Conservation (phyloP, 768 basidiomycete genomes). For the Podaxis mareebaensis region DNA sequence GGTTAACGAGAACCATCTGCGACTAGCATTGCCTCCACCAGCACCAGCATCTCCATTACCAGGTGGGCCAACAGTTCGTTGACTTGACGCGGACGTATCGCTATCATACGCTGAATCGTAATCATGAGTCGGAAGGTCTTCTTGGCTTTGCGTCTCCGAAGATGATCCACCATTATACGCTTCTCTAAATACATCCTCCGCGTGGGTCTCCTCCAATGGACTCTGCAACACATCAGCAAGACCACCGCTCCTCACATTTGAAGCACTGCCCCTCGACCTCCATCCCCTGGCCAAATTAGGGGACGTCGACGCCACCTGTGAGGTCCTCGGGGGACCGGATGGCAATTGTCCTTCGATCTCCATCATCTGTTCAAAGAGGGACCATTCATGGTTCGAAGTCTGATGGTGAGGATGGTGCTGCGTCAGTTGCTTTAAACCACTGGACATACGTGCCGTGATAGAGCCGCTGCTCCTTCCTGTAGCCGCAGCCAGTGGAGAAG, state of each 20-base stretch:
- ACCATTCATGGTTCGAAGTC: constrained; percentile 49
- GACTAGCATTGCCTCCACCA: not conserved
- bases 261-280: not conserved
- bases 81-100: constrained; percentile 7
- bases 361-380: constrained; percentile 72
- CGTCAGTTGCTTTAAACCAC: constrained; percentile 5
- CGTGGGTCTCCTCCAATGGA: not conserved
- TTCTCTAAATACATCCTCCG: not conserved
- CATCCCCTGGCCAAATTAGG: not conserved
- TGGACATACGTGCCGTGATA: constrained; percentile 5
- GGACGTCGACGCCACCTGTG: not conserved
- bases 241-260: not conserved
- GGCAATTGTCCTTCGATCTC: constrained; percentile 57
- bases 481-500: constrained; percentile 4
- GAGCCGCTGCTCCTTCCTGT: not conserved
- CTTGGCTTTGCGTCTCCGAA: not conserved
- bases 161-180: not conserved
- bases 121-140: not conserved
- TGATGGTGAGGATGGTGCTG: constrained; percentile 16
- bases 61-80: constrained; percentile 4
- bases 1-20: constrained; percentile 7
- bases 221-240: not conserved
- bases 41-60: not conserved
- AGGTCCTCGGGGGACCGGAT: constrained; percentile 15
- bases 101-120: constrained; percentile 14